Evolutionary conservation across 345 rosid species (phyloP).

Genomic region (Eutrema yunnanense): DNA sequence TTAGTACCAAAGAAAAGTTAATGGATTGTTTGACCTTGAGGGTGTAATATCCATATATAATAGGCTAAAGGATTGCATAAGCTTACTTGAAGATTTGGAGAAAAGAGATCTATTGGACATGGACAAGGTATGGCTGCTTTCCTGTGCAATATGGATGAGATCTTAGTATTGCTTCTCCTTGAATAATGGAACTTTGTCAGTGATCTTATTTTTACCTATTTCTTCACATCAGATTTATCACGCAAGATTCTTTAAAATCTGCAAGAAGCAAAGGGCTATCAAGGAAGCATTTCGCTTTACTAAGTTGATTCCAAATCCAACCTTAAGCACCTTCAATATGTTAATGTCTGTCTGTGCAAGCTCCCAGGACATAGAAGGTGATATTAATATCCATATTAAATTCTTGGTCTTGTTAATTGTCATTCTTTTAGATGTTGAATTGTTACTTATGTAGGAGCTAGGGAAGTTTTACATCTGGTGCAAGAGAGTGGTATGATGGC

Average conservation of each 20-base stretch:
- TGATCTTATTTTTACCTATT: conserved; percentile 2
- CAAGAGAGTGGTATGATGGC: conserved; percentile 61
- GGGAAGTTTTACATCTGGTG: conserved; percentile 61
- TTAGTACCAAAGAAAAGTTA: conserved; percentile 2
- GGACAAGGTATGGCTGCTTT: conserved; percentile 53
- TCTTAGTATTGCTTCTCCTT: not conserved
- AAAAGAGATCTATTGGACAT: conserved; percentile 55
- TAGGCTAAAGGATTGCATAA: conserved; percentile 71
- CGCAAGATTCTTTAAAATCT: conserved; percentile 64
- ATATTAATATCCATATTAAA: conserved; percentile 9
- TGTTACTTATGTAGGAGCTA: conserved; percentile 56
- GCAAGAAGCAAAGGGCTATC: conserved; percentile 64
- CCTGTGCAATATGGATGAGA: conserved; percentile 7
- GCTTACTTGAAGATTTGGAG: conserved; percentile 75
- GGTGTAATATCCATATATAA: not conserved
- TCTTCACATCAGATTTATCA: conserved; percentile 63
- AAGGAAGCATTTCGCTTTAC: conserved; percentile 84
- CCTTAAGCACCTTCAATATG: conserved; percentile 94
- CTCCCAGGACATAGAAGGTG: conserved; percentile 76
- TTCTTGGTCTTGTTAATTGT: not conserved
- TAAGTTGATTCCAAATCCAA: conserved; percentile 74
- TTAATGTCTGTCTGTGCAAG: conserved; percentile 80
- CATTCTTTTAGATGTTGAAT: not conserved
- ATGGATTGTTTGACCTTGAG: conserved; percentile 3
- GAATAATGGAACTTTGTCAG: not conserved